These are phyloP conservation scores for Trypanosoma cruzi DNA, from an alignment of 208 protist species.

Conservation along the genomic window DNA sequence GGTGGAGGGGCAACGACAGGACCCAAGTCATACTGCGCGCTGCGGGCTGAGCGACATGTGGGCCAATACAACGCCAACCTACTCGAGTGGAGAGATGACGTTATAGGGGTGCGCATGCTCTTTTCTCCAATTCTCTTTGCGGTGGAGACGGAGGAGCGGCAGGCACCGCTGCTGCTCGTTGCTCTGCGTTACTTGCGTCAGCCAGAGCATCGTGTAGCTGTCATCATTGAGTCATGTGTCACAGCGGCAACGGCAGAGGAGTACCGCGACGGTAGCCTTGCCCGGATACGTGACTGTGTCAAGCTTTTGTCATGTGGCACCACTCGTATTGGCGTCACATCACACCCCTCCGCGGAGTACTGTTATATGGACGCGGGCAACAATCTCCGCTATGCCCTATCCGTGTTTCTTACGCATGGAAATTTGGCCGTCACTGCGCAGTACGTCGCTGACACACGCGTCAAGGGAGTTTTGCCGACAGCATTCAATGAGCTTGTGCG, in stretches of 20 bases:
- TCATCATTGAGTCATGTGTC: conserved; percentile 69
- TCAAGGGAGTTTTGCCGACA: conserved; percentile 64
- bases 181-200: conserved; percentile 67
- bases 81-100: conserved; percentile 81
- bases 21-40: conserved; percentile 54
- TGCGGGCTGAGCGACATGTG: conserved; percentile 68
- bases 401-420: conserved; percentile 67
- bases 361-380: conserved; percentile 76
- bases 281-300: conserved; percentile 62
- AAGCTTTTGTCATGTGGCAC: conserved; percentile 47
- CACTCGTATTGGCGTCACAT: conserved; percentile 60
- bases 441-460: conserved; percentile 66
- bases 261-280: conserved; percentile 69
- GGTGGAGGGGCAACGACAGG: conserved; percentile 5
- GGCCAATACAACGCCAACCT: conserved; percentile 57
- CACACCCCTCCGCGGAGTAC: conserved; percentile 73
- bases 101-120: conserved; percentile 62
- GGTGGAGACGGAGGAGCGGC: conserved; percentile 70
- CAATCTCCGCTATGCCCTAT: conserved; percentile 57
- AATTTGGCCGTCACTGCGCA: conserved; percentile 78
- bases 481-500: conserved; percentile 79
- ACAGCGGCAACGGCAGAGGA: conserved; percentile 37
- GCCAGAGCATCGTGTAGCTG: conserved; percentile 56
- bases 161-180: conserved; percentile 80
- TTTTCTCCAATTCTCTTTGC: conserved; percentile 81